Conservation (phyloP, 441 rosid species). For the Macaranga tanarius region DNA sequence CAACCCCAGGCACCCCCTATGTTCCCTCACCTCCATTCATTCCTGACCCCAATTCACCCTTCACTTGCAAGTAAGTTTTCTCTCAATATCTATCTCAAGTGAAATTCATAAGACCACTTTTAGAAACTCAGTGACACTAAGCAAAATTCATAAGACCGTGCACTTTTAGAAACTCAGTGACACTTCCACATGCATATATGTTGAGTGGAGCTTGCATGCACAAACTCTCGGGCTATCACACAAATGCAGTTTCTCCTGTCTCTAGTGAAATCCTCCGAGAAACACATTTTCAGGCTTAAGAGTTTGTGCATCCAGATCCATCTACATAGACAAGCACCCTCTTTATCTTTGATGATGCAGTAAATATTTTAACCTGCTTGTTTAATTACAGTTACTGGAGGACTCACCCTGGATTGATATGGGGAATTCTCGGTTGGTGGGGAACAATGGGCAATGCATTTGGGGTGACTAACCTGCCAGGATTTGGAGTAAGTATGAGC, state of each 20-base stretch:
- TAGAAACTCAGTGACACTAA: too few relatives aligned
- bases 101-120: not conserved
- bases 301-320: too few relatives aligned
- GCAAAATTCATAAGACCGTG: too few relatives aligned
- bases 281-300: too few relatives aligned
- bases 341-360: not conserved
- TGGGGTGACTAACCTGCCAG: conserved; percentile 27
- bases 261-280: too few relatives aligned
- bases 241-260: not conserved
- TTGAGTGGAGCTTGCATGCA: not conserved
- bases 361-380: not conserved
- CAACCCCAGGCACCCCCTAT: conserved; percentile 13
- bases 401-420: conserved; percentile 28
- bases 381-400: conserved; percentile 33
- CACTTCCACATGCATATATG: too few relatives aligned
- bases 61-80: conserved; percentile 32
- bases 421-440: conserved; percentile 35
- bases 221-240: not conserved
- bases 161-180: too few relatives aligned
- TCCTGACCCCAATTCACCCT: conserved; percentile 36
- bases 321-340: too few relatives aligned
- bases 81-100: too few relatives aligned
- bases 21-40: conserved; percentile 31
- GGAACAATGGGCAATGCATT: conserved; percentile 36
- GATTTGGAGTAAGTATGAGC: conserved; percentile 25